Evolutionary conservation across 805 yeast species (phyloP), one percentile per base, ranked within the genome.

Genomic region (Naumovozyma baii): DNA sequence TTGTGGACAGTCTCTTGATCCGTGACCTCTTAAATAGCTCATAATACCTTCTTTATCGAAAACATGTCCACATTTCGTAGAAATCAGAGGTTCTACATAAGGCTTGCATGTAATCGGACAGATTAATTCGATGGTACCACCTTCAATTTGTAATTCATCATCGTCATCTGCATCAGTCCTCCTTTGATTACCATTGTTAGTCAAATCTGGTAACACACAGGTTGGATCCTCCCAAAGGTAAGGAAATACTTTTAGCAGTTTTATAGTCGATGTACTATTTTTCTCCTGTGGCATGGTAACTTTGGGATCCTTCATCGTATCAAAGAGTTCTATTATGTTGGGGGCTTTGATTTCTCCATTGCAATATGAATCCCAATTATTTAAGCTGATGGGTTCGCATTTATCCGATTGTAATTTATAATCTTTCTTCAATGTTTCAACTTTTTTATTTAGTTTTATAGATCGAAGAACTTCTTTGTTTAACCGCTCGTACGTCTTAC

Each of bases 41-140:
- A 46, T 35, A 1, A 81, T 62, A 16, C 74, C 68, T 3, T 50
- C 59, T 38, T 62, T 59, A 48, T 82, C 88, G 52, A 70, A 81
- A 0, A 74, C 73, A 59, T 83, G 94, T 0, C 66, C 64, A 59
- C 94, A 83, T 22, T 53, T 58, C 18, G 49, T 58, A 2, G 80
- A 73, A n/a, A 63, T 69, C 49, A 73, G 64, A 0, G 94, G 92
- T 3, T 60, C 61, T 17, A 57, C 63, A 55, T 73, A 80, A 33
- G 64, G 55, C 38, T 68, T 64, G 42, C 72, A 52, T 0, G 87
- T 74, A 12, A 83, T 65, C 0, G 90, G 90, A 54, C 88, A 86
- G 18, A 66, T 69, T 41, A 83, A 54, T 35, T 78, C 76, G n/a
- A 83, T 64, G 29, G 63, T 72, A 30, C 92, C 92, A 40, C 92